These are phyloP conservation scores for Agrocybe pediades DNA, from an alignment of 768 basidiomycete genomes.

Conservation along the genomic window DNA sequence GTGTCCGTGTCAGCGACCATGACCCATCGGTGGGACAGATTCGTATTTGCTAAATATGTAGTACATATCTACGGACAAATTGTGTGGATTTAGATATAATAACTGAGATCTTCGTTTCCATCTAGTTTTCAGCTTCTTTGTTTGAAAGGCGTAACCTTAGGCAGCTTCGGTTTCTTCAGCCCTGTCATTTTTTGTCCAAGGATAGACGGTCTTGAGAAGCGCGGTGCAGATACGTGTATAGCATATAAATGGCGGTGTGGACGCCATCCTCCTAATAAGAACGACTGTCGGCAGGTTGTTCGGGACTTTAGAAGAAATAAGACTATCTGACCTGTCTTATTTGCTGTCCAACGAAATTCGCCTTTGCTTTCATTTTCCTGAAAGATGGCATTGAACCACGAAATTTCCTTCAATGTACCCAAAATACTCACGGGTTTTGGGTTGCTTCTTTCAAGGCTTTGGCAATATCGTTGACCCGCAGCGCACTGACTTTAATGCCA, in stretches of 20 bases:
- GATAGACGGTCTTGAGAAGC: conserved; percentile 14
- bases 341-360: conserved; percentile 39
- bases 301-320: neutral
- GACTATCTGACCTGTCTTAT: conserved; percentile 31
- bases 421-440: conserved; percentile 41
- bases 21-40: conserved; percentile 59
- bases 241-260: conserved; percentile 52
- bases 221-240: conserved; percentile 53
- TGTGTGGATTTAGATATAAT: too few species aligned
- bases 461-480: conserved; percentile 48
- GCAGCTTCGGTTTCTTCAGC: too few species aligned
- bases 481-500: conserved; percentile 50
- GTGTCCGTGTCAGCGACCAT: conserved; percentile 54
- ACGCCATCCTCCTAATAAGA: conserved; percentile 56
- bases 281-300: neutral
- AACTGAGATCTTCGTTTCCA: too few species aligned
- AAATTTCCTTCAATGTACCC: too few species aligned
- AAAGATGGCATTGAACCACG: too few species aligned
- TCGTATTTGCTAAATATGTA: conserved; percentile 39
- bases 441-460: conserved; percentile 60
- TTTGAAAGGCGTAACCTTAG: too few species aligned
- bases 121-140: too few species aligned
- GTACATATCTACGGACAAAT: neutral
- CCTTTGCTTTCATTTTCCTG: conserved; percentile 64
- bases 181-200: conserved; percentile 1